A percentile compares a stretch with the other conserved stretches of the same genome.
Conservation (phyloP, 805 yeast species). For the Torulaspora quercuum region DNA sequence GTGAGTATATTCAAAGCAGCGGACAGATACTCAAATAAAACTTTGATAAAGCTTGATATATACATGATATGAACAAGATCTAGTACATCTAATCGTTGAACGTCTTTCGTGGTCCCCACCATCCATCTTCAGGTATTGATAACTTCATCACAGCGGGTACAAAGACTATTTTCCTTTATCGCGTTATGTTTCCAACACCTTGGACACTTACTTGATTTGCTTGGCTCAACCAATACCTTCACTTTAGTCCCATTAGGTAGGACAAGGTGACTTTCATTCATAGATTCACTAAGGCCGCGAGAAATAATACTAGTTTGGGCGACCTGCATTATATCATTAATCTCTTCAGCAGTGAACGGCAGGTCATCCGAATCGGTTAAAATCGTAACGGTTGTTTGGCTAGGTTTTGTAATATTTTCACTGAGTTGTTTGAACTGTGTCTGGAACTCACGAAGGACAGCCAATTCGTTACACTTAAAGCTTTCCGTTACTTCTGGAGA, state of each 20-base stretch:
- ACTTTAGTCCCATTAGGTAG: conserved; percentile 33
- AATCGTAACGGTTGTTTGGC: conserved; percentile 33
- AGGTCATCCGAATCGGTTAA: conserved; percentile 8
- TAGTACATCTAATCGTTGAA: background rate
- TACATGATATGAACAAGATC: conserved; percentile 2
- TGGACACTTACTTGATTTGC: conserved; percentile 64
- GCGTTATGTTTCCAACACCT: conserved; percentile 89
- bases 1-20: too few species aligned
- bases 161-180: conserved; percentile 48
- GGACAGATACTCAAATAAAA: too few species aligned
- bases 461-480: conserved; percentile 23
- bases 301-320: conserved; percentile 50
- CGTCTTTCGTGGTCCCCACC: background rate
- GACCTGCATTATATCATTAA: conserved; percentile 59
- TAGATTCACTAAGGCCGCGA: conserved; percentile 11
- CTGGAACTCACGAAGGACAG: conserved; percentile 22
- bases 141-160: conserved; percentile 59
- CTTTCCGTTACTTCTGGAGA: conserved; percentile 1
- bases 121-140: conserved; percentile 1
- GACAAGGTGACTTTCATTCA: conserved; percentile 4
- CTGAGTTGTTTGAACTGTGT: conserved; percentile 18
- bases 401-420: conserved; percentile 27
- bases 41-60: background rate
- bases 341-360: conserved; percentile 39
- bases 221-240: conserved; percentile 40